Conservation (phyloP, 257 asterid species). For the Penstemon newberryi region DNA sequence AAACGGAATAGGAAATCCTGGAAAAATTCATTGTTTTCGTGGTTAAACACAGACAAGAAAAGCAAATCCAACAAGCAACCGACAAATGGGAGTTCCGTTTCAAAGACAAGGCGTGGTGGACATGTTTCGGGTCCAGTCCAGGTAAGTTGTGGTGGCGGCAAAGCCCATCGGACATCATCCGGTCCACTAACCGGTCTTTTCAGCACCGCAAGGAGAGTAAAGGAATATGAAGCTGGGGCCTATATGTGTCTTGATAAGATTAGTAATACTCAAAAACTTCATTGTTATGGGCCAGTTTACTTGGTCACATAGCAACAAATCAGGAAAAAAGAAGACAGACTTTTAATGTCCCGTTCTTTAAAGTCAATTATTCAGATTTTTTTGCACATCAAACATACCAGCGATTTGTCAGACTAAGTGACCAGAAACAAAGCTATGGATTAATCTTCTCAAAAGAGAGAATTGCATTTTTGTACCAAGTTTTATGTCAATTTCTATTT, state of each 20-base stretch:
- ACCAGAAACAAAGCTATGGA: too few relatives aligned
- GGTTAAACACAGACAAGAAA: constrained; percentile 64
- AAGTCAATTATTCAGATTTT: too few relatives aligned
- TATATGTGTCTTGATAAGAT: constrained; percentile 57
- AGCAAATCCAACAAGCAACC: constrained; percentile 27
- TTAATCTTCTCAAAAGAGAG: too few relatives aligned
- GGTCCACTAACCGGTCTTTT: constrained; percentile 56
- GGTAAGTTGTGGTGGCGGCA: constrained; percentile 24
- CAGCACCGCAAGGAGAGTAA: constrained; percentile 35
- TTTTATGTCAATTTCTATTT: too few relatives aligned
- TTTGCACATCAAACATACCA: too few relatives aligned
- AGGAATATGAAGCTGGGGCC: constrained; percentile 41
- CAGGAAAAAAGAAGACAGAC: not conserved
- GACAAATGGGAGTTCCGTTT: constrained; percentile 19
- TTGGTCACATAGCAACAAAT: constrained; percentile 53
- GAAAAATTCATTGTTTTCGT: constrained; percentile 63
- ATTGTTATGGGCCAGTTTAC: constrained; percentile 73
- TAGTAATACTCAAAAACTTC: constrained; percentile 38
- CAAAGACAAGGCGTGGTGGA: constrained; percentile 41
- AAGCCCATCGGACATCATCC: constrained; percentile 43
- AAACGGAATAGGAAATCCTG: constrained; percentile 57
- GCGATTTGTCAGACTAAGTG: too few relatives aligned
- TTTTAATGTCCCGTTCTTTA: not conserved
- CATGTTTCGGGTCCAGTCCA: constrained; percentile 54
- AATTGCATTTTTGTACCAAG: too few relatives aligned